A percentile compares a stretch with the other conserved stretches of the same genome.
Evolutionary conservation across 2,329 filamentous ascomycete genomes (phyloP).

Genomic region (Calonectria pauciramosa): DNA sequence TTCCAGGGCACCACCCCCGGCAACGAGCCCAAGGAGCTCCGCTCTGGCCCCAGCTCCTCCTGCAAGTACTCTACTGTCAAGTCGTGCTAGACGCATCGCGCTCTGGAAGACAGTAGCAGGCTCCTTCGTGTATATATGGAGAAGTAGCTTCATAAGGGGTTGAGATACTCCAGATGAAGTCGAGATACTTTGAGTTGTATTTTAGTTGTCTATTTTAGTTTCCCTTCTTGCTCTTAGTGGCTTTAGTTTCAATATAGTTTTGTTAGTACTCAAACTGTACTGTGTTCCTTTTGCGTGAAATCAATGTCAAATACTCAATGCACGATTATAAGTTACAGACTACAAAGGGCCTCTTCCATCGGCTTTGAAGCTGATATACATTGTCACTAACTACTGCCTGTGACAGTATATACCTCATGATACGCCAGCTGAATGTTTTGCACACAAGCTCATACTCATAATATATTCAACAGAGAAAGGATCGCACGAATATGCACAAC

Average conservation of each 20-base stretch:
- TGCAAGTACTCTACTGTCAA: constrained; percentile 42
- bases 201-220: constrained; percentile 1
- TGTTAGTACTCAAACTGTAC: neutral
- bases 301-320: neutral
- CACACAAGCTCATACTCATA: too few relatives aligned
- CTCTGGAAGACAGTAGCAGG: constrained; percentile 1
- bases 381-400: too few relatives aligned
- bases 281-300: neutral
- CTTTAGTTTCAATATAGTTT: constrained; percentile 6
- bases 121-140: too few relatives aligned
- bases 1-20: constrained; percentile 35
- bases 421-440: too few relatives aligned
- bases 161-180: neutral
- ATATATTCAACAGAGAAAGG: too few relatives aligned
- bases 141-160: neutral
- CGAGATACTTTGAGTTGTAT: neutral
- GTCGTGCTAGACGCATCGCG: constrained; percentile 34
- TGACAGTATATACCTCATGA: too few relatives aligned
- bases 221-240: neutral
- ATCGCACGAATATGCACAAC: too few relatives aligned
- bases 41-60: constrained; percentile 36
- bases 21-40: constrained; percentile 43
- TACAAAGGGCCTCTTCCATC: too few relatives aligned
- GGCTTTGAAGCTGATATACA: too few relatives aligned
- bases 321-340: rapidly evolving